These are phyloP conservation scores for Euphorbia peplus DNA, from an alignment of 345 rosid species.

Conservation along the genomic window DNA sequence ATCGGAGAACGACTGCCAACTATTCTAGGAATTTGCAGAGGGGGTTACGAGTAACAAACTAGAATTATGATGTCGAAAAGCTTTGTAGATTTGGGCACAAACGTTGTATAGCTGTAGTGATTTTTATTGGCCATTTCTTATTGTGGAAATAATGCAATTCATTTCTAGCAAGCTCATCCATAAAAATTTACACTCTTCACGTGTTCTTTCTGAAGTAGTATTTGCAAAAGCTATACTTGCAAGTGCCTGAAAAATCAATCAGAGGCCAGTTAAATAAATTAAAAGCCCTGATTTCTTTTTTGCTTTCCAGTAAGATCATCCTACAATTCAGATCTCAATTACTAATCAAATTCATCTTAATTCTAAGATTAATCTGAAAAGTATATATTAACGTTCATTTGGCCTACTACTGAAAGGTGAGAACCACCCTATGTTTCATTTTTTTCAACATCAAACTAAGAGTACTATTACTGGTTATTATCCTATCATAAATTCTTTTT, in stretches of 20 bases:
- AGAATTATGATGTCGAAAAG: slow-evolving; percentile 35
- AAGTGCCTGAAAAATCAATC: neutral
- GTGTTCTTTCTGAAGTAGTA: neutral
- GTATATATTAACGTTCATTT: too few relatives aligned
- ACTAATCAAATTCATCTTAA: too few relatives aligned
- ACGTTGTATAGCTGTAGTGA: slow-evolving; percentile 25
- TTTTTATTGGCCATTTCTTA: neutral
- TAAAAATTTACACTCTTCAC: neutral
- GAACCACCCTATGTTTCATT: too few relatives aligned
- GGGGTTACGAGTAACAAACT: slow-evolving; percentile 13
- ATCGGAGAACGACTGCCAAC: slow-evolving; percentile 15
- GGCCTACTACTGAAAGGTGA: too few relatives aligned
- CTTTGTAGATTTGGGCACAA: slow-evolving; percentile 36
- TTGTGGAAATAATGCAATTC: slow-evolving; percentile 25
- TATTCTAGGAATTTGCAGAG: slow-evolving; percentile 6
- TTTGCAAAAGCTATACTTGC: neutral
- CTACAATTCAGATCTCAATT: too few relatives aligned
- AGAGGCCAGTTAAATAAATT: neutral
- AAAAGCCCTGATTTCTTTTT: too few relatives aligned
- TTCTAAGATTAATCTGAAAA: too few relatives aligned
- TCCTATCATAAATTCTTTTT: too few relatives aligned
- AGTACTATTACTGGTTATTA: too few relatives aligned
- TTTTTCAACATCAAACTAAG: too few relatives aligned
- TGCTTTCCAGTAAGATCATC: too few relatives aligned
- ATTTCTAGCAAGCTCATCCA: slow-evolving; percentile 3